Evolutionary conservation across 2,329 filamentous ascomycete genomes (phyloP).

Genomic region (Scytalidium lignicola): DNA sequence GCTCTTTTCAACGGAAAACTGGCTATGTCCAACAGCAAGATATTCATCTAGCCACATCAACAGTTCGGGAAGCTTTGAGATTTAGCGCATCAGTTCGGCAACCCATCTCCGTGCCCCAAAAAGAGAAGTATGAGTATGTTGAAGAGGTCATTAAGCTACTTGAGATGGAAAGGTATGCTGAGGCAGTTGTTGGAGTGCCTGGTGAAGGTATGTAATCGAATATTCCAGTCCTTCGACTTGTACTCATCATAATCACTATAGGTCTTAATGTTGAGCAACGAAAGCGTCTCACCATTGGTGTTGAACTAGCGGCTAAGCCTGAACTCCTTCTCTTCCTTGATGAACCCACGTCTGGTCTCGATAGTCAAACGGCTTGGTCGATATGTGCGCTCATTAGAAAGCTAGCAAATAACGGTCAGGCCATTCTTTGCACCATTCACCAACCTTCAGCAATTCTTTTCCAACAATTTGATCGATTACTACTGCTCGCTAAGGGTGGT

Average conservation of each 20-base stretch:
- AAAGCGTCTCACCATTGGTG: slow-evolving; percentile 81
- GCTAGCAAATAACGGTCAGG: slow-evolving; percentile 79
- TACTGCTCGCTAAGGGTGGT: slow-evolving; percentile 72
- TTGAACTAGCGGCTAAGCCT: slow-evolving; percentile 87
- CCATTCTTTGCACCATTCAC: slow-evolving; percentile 91
- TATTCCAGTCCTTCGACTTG: background rate
- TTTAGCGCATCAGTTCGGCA: slow-evolving; percentile 84
- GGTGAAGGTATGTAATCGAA: slow-evolving; percentile 39
- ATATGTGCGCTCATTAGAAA: slow-evolving; percentile 86
- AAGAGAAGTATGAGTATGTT: slow-evolving; percentile 77
- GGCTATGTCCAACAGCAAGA: slow-evolving; percentile 90
- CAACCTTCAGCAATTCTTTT: slow-evolving; percentile 92
- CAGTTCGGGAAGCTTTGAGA: slow-evolving; percentile 69
- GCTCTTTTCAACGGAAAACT: slow-evolving; percentile 67
- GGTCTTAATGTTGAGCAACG: slow-evolving; percentile 61
- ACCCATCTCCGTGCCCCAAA: slow-evolving; percentile 60
- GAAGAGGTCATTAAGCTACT: slow-evolving; percentile 63
- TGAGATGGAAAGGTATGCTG: slow-evolving; percentile 58
- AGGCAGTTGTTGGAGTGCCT: slow-evolving; percentile 57
- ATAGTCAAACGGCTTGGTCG: slow-evolving; percentile 88
- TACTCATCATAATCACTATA: background rate
- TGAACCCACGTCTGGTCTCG: slow-evolving; percentile 90
- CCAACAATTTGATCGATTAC: slow-evolving; percentile 76
- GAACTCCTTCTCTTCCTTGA: slow-evolving; percentile 84
- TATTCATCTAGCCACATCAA: slow-evolving; percentile 74